Evolutionary conservation across 2,329 filamentous ascomycete species (phyloP).

Genomic region (Pseudofabraea citricarpa): DNA sequence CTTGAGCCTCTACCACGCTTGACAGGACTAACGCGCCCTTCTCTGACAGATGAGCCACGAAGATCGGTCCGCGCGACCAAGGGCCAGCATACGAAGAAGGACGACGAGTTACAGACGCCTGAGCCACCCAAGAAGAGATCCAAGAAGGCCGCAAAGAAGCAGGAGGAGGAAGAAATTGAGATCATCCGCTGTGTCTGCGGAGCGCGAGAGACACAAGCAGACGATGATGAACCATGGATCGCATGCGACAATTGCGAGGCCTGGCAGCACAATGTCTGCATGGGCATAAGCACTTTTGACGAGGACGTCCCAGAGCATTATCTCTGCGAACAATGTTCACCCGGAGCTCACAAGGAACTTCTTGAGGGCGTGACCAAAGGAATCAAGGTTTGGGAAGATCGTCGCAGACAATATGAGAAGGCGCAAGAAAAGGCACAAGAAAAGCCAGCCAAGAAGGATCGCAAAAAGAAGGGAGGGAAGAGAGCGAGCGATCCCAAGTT

Average conservation of each 20-base stretch:
- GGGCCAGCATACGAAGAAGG: constrained; percentile 86
- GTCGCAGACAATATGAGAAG: constrained; percentile 53
- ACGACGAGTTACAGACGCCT: constrained; percentile 57
- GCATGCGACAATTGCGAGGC: constrained; percentile 87
- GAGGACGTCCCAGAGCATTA: constrained; percentile 77
- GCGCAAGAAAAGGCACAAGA: constrained; percentile 41
- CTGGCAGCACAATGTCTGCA: constrained; percentile 97
- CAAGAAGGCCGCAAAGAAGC: constrained; percentile 45
- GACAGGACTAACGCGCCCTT: constrained; percentile 16
- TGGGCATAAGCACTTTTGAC: constrained; percentile 75
- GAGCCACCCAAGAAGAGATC: constrained; percentile 40
- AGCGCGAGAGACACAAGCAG: constrained; percentile 77
- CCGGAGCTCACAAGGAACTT: constrained; percentile 76
- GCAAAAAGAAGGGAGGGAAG: constrained; percentile 47
- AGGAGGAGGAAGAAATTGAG: constrained; percentile 43
- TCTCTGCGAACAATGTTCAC: constrained; percentile 86
- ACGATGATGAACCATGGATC: constrained; percentile 89
- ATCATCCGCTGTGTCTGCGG: constrained; percentile 93
- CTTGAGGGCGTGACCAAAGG: constrained; percentile 73
- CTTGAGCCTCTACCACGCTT: neutral
- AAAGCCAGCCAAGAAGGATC: constrained; percentile 56
- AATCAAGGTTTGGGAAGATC: constrained; percentile 80
- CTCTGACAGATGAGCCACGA: constrained; percentile 67
- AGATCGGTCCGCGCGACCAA: constrained; percentile 95
- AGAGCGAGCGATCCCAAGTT: constrained; percentile 56